These are phyloP conservation scores for Bruguiera hainesii DNA, from an alignment of 441 rosid genomes.

Conservation along the genomic window DNA sequence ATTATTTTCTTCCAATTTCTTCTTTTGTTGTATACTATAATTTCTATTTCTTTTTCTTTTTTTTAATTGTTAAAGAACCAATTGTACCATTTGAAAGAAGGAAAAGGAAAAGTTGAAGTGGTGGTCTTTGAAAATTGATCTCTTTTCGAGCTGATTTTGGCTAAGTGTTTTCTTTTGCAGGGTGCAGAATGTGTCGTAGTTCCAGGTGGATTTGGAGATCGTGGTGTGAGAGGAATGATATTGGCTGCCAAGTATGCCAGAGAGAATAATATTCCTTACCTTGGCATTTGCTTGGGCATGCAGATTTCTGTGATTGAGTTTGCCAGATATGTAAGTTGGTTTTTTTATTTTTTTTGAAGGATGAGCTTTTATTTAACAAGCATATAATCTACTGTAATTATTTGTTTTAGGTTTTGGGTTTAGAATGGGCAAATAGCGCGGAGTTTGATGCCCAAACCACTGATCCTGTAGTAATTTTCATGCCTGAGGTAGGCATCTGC, in stretches of 20 bases:
- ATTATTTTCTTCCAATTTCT: slow-evolving; percentile 1
- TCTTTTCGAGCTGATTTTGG: neutral
- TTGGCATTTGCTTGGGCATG: slow-evolving; percentile 98
- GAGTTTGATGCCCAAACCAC: slow-evolving; percentile 71
- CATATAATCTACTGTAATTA: slow-evolving; percentile 6
- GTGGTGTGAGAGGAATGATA: slow-evolving; percentile 94
- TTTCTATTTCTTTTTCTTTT: neutral
- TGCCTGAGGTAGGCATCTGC: slow-evolving; percentile 73
- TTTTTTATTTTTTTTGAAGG: neutral
- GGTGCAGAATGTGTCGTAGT: slow-evolving; percentile 87
- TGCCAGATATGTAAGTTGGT: slow-evolving; percentile 61
- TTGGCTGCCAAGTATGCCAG: slow-evolving; percentile 87
- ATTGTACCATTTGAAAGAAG: neutral
- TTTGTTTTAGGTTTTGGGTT: slow-evolving; percentile 57
- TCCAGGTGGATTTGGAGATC: slow-evolving; percentile 97
- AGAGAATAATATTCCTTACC: slow-evolving; percentile 80
- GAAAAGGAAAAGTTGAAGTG: neutral
- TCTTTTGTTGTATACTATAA: neutral
- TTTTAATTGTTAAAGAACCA: neutral
- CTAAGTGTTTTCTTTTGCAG: slow-evolving; percentile 32
- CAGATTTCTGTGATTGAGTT: slow-evolving; percentile 90
- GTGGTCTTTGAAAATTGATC: neutral
- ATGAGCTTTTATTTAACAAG: slow-evolving; percentile 14
- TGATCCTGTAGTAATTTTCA: slow-evolving; percentile 78
- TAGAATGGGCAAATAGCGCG: slow-evolving; percentile 78